Percentiles rank a stretch among this genome's conserved stretches.
Evolutionary conservation across 768 basidiomycete genomes (phyloP).

Genomic region (Collybia sordida): DNA sequence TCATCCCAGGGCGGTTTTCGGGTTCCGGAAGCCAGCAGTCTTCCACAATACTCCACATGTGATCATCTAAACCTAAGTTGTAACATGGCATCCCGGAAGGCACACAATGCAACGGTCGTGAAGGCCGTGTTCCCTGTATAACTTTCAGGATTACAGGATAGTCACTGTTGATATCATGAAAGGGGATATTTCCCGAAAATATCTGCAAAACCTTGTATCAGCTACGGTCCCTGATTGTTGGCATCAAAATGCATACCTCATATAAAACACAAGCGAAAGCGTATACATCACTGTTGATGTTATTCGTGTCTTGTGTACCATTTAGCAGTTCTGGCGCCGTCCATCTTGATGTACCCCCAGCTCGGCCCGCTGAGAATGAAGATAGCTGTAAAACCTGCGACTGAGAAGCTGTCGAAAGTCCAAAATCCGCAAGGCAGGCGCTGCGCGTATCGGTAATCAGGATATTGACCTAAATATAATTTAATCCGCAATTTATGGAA

Average conservation of each 20-base stretch:
- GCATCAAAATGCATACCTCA: conserved; percentile 20
- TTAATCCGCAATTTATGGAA: background rate
- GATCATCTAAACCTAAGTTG: background rate
- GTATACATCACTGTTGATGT: conserved; percentile 29
- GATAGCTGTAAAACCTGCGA: conserved; percentile 12
- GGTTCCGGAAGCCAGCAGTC: conserved; percentile 5
- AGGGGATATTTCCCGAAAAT: conserved; percentile 25
- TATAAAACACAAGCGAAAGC: conserved; percentile 30
- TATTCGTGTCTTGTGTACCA: conserved; percentile 8
- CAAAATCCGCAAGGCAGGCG: conserved; percentile 19
- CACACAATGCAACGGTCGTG: conserved; percentile 12
- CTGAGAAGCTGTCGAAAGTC: conserved; percentile 13
- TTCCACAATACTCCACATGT: conserved; percentile 6
- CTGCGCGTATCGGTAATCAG: conserved; percentile 12
- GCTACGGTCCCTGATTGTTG: no score
- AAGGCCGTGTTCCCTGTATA: conserved; percentile 1
- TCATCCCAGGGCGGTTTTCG: background rate
- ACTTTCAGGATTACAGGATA: conserved; percentile 16
- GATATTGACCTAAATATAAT: conserved; percentile 12
- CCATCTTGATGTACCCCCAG: conserved; percentile 16
- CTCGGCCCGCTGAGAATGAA: conserved; percentile 4
- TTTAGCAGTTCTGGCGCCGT: conserved; percentile 15
- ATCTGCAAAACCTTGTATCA: conserved; percentile 14
- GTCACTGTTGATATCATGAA: conserved; percentile 14
- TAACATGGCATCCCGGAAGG: background rate